phyloP scores from a whole-genome alignment of 148 eudicot genomes.

The Polygonum aviculare region DNA sequence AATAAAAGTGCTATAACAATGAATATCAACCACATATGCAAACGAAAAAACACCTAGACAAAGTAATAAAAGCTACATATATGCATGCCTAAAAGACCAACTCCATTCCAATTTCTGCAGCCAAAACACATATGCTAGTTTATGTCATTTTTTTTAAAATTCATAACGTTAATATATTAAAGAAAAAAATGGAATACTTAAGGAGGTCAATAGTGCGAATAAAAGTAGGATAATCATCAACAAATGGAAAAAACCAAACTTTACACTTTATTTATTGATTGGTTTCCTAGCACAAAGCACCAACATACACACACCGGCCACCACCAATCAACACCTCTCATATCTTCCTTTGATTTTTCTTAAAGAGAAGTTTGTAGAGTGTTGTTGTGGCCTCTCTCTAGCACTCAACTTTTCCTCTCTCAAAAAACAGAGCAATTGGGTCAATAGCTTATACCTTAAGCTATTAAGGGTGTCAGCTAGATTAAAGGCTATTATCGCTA shows the following conservation, averaged over 20 bases:
- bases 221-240: constrained; percentile 7
- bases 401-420: not conserved
- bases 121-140: not conserved
- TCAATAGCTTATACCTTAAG: not conserved
- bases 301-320: not conserved
- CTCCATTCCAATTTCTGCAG: not conserved
- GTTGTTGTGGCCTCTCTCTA: not conserved
- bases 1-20: too few species aligned
- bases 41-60: not conserved
- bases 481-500: not conserved
- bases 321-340: constrained; percentile 2
- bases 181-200: not conserved
- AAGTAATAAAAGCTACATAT: too few species aligned
- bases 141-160: not conserved
- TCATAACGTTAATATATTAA: too few species aligned
- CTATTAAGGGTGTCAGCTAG: not conserved
- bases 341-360: not conserved
- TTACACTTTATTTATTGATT: not conserved
- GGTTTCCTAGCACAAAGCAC: not conserved
- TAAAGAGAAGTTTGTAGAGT: not conserved
- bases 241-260: not conserved
- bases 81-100: not conserved
- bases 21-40: not conserved
- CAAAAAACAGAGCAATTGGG: not conserved
- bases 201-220: not conserved